These are phyloP conservation scores for Pseudozyma hubeiensis DNA, from an alignment of 1,284 basidiomycete genomes.

Conservation along the genomic window DNA sequence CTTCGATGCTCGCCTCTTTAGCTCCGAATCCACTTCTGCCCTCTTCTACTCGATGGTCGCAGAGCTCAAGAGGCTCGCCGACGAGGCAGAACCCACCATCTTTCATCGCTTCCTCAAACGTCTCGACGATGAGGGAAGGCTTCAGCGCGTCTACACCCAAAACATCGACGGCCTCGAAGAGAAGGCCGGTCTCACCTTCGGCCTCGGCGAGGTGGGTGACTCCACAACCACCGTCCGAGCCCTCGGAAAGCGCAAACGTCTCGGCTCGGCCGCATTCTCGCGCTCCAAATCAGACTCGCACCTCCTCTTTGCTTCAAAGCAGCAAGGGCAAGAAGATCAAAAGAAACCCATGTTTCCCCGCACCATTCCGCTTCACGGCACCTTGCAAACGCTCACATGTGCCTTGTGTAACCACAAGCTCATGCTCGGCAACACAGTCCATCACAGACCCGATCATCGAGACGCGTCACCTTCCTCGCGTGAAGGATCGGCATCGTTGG, in stretches of 20 bases:
- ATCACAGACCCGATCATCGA: conserved; percentile 22
- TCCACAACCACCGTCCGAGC: conserved; percentile 49
- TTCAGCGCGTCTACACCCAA: conserved; percentile 91
- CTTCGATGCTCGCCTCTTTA: conserved; percentile 89
- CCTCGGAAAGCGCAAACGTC: conserved; percentile 55
- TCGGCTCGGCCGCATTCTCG: conserved; percentile 19
- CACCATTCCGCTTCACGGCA: conserved; percentile 90
- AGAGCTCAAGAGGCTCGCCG: conserved; percentile 84
- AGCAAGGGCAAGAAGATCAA: conserved; percentile 70
- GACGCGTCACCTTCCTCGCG: conserved; percentile 23
- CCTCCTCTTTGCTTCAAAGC: conserved; percentile 39
- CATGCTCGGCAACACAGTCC: conserved; percentile 42
- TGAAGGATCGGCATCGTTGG: conserved; percentile 39
- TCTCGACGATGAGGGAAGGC: conserved; percentile 83
- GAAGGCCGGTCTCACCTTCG: conserved; percentile 76
- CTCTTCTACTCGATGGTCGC: conserved; percentile 92
- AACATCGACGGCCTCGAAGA: conserved; percentile 94
- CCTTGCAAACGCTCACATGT: conserved; percentile 82
- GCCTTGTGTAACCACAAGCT: conserved; percentile 78
- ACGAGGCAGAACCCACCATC: conserved; percentile 81
- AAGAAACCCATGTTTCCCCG: conserved; percentile 72
- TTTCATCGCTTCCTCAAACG: conserved; percentile 90
- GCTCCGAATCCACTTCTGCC: conserved; percentile 79
- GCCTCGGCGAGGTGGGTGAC: conserved; percentile 56
- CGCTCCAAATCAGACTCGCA: conserved; percentile 62